A percentile compares a stretch with the other conserved stretches of the same genome.
Evolutionary conservation across 176 grass and related monocot genomes (phyloP).

Genomic region (Carex kokanica): DNA sequence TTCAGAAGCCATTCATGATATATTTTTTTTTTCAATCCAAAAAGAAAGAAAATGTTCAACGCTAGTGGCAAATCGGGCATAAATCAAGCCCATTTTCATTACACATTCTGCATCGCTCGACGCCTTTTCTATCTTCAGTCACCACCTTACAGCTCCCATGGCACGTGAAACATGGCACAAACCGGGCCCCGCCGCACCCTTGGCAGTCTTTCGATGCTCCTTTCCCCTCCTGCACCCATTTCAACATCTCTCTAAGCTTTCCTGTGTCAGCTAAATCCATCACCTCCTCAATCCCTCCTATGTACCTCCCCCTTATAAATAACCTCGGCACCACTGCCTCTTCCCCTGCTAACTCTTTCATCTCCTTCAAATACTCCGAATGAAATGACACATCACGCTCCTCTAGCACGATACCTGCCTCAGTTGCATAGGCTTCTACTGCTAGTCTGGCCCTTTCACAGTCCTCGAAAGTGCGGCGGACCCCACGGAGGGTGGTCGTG

Average conservation of each 20-base stretch:
- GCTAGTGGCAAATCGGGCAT: conserved; percentile 87
- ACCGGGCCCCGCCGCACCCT: conserved; percentile 71
- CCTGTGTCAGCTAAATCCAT: conserved; percentile 46
- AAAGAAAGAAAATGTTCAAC: background rate
- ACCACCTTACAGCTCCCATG: conserved; percentile 76
- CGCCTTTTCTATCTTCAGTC: conserved; percentile 20
- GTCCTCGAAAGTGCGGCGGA: conserved; percentile 92
- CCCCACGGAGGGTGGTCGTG: conserved; percentile 80
- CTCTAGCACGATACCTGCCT: conserved; percentile 38
- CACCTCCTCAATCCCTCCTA: conserved; percentile 67
- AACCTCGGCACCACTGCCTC: conserved; percentile 53
- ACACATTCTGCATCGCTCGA: conserved; percentile 60
- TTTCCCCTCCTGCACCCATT: conserved; percentile 51
- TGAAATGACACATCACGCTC: conserved; percentile 88
- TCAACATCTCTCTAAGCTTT: conserved; percentile 67
- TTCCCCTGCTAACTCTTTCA: conserved; percentile 55
- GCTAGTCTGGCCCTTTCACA: conserved; percentile 64
- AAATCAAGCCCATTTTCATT: conserved; percentile 87
- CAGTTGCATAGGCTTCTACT: conserved; percentile 55
- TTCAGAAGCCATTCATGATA: background rate
- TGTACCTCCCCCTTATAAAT: conserved; percentile 70
- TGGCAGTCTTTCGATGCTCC: conserved; percentile 63
- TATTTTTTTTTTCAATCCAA: background rate
- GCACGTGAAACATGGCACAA: conserved; percentile 83
- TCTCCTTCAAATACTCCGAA: conserved; percentile 70